Percentiles rank a stretch among this genome's conserved stretches.
Evolutionary conservation across 441 rosid species (phyloP).

Genomic region (Hypseocharis bilobata): DNA sequence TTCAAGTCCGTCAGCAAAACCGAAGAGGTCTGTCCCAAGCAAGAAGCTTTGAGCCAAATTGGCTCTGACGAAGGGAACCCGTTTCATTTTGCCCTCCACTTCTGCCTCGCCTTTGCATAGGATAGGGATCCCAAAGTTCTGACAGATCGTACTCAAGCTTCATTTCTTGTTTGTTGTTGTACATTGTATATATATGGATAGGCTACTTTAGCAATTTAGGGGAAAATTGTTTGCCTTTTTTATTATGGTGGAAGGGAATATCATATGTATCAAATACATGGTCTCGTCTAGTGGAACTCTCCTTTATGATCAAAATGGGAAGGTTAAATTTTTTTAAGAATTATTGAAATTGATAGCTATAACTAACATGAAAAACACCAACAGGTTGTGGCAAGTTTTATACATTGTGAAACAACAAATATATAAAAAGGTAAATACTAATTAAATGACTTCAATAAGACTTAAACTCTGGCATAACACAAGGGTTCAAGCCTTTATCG

Average conservation of each 20-base stretch:
- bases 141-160: not conserved
- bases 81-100: not conserved
- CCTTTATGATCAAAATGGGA: no score
- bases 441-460: no score
- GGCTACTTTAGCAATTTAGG: not conserved
- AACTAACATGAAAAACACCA: no score
- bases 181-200: not conserved
- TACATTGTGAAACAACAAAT: no score
- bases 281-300: no score
- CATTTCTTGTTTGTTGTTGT: not conserved
- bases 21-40: slow-evolving; percentile 29
- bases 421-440: no score
- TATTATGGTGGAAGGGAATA: not conserved
- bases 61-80: not conserved
- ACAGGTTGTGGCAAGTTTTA: no score
- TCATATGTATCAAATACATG: no score
- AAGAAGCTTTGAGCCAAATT: slow-evolving; percentile 28
- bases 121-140: not conserved
- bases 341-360: no score
- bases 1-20: slow-evolving; percentile 41
- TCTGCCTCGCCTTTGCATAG: not conserved
- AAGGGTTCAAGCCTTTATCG: no score
- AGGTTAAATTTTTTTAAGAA: no score
- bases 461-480: no score
- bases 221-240: not conserved